phyloP scores from a whole-genome alignment of 768 basidiomycete genomes.

The Lactarius psammicola region DNA sequence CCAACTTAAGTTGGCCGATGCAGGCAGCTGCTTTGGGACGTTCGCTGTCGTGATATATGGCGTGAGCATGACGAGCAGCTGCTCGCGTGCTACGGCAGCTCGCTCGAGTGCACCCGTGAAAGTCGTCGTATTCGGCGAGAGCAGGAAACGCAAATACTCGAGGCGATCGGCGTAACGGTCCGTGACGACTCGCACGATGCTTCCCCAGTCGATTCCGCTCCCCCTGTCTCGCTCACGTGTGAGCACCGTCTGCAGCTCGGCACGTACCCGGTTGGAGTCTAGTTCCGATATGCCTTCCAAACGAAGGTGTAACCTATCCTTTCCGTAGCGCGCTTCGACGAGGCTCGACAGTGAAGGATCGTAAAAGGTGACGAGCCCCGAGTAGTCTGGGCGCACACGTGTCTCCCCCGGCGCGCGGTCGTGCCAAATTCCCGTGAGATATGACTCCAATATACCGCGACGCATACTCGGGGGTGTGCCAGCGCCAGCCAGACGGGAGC shows the following conservation, averaged over 20 bases:
- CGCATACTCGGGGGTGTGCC: constrained; percentile 4
- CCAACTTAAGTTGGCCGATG: constrained; percentile 21
- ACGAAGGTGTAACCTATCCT: constrained; percentile 40
- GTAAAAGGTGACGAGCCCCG: constrained; percentile 45
- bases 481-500: constrained; percentile 26
- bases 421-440: constrained; percentile 44
- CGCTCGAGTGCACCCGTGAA: constrained; percentile 10
- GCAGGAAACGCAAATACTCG: constrained; percentile 40
- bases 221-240: constrained; percentile 16
- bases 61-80: constrained; percentile 29
- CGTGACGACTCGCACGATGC: constrained; percentile 40
- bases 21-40: constrained; percentile 1
- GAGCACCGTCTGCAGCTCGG: constrained; percentile 34
- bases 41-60: constrained; percentile 34
- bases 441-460: constrained; percentile 23
- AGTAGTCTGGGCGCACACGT: constrained; percentile 43
- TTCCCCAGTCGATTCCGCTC: constrained; percentile 46
- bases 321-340: constrained; percentile 33
- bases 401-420: constrained; percentile 45
- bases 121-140: constrained; percentile 31
- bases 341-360: constrained; percentile 42
- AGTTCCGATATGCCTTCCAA: constrained; percentile 34
- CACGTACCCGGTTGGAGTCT: constrained; percentile 31
- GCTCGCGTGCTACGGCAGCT: constrained; percentile 13
- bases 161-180: constrained; percentile 45